These are phyloP conservation scores for Noccaea bulbosa DNA, from an alignment of 345 rosid genomes.

Conservation along the genomic window DNA sequence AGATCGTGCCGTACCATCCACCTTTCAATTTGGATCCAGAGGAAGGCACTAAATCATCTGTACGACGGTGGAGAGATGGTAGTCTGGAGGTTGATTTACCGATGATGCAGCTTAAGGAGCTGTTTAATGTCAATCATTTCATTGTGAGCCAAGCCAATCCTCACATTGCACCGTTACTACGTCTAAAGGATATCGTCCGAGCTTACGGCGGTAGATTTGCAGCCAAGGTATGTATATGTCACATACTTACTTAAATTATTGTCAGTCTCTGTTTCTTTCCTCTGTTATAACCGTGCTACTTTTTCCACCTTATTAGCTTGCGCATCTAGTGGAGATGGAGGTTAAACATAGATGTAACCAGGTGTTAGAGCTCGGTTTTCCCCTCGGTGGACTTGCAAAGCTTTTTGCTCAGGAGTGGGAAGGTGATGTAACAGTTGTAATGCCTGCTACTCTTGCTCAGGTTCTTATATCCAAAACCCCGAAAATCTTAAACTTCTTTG, in stretches of 20 bases:
- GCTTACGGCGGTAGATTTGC: slow-evolving; percentile 95
- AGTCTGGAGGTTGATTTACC: slow-evolving; percentile 98
- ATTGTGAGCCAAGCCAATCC: slow-evolving; percentile 99
- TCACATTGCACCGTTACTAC: slow-evolving; percentile 82
- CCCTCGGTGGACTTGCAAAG: slow-evolving; percentile 87
- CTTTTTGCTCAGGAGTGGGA: slow-evolving; percentile 99
- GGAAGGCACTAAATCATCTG: slow-evolving; percentile 61
- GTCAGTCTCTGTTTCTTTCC: background rate
- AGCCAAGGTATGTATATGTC: slow-evolving; percentile 74
- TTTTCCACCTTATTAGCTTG: slow-evolving; percentile 53
- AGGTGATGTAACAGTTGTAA: slow-evolving; percentile 96
- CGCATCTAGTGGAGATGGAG: slow-evolving; percentile 95
- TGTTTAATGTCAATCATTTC: slow-evolving; percentile 96
- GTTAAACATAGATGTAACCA: slow-evolving; percentile 95
- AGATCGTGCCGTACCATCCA: slow-evolving; percentile 93
- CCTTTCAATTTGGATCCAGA: slow-evolving; percentile 89
- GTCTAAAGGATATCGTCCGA: slow-evolving; percentile 78
- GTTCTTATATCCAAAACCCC: slow-evolving; percentile 45
- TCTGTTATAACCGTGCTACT: background rate
- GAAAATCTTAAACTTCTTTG: slow-evolving; percentile 13
- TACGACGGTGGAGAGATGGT: slow-evolving; percentile 97
- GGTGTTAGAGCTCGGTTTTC: slow-evolving; percentile 89
- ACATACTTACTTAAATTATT: background rate
- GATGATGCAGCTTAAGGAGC: slow-evolving; percentile 96
- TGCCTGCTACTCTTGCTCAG: slow-evolving; percentile 98